Base-by-base conservation (phyloP, 768 basidiomycete genomes). In the Omphalotus guepiniiformis region DNA sequence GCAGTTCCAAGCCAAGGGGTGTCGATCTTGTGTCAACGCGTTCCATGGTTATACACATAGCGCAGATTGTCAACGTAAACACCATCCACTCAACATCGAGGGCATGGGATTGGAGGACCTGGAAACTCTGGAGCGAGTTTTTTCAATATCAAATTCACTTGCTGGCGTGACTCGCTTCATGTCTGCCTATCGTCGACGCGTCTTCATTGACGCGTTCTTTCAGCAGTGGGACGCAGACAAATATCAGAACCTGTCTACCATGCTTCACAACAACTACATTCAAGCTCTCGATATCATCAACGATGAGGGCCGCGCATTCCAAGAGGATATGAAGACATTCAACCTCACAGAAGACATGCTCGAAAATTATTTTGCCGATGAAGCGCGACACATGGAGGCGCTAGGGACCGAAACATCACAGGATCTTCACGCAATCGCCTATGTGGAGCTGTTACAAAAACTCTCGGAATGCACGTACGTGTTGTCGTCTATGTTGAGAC, bases 21-120 rank as follows among this genome's bases (percentile, higher is more conserved):
- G 47, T 40, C 48, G 42, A 1, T 42, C 50, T 25, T 48, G 57
- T n/a, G 50, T 60, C 36, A 58, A 59, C 44, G 55, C 65, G 1
- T 70, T 69, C 43, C 67, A 70, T 50, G 65, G 68, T 0, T 66
- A 68, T 46, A 47, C 62, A 6, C 68, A 73, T 52, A 55, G 63
- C 44, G 56, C 58, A 49, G 4, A 28, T 2, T 72, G 69, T 41
- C 69, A 71, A 45, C 43, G 62, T 1, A 21, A 45, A 3, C 50
- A 62, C 46, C 69, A 69, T 39, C 68, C 64, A 16, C 57, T 58
- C 42, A 42, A 38, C 35, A 59, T 65, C 18, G 32, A 41, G 4
- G 60, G 67, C 4, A 52, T 55, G n/a, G 68, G 70, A 15, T 40
- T 71, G 2, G 66, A 69, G 48, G 70, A 71, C 44, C 48, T 69